Base-by-base conservation (phyloP, 2,329 filamentous ascomycete species). In the Raffaelea deltoideospora region DNA sequence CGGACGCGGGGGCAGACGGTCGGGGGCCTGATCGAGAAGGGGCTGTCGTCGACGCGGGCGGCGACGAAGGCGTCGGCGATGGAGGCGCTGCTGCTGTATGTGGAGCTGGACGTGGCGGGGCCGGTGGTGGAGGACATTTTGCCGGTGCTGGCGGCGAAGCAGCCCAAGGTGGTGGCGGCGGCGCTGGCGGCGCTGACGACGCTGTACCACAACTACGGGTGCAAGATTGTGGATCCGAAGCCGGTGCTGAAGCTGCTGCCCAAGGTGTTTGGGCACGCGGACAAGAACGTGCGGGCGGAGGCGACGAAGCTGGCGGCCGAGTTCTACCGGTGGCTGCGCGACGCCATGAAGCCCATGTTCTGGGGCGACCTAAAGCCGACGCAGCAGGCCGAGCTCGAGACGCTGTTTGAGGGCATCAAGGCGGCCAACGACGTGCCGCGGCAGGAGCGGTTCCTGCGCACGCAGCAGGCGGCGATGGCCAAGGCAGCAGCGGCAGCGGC, bases 261-360 rank as follows among this genome's bases (percentile, higher is more conserved):
- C 1, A 96, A 96, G 54, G 79, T 79, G 2, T 98, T 95, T 53
- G 85, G 84, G 17, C 90, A 96, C 54, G 88, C 90, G 23, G 90
- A 98, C 66, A 98, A 98, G 60, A 96, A 96, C 54, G 84, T 98
- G 14, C 79, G 90, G 57, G 86, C 87, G 4, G 90, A 95, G 55
- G 86, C 87, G 21, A 90, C 90, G 33, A 86, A 80, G 48, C 65
- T 98, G 39, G 81, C 88, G 0, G 84, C 95, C 33, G 92, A 98
- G 53, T 73, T 98, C 40, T 98, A 98, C 58, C 70, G 90, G 57
- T 98, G 92, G 90, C 67, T 98, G 24, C 81, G 88, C 47, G 90
- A 98, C 45, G 88, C 88, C 10, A 95, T 98, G 77, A 98, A 98
- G 55, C 85, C 88, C 27, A 79, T 96, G 58, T 96, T 98, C 55